A percentile compares a stretch with the other conserved stretches of the same genome.
These are phyloP conservation scores for Trypanosoma caninum DNA, from an alignment of 208 protist genomes.

Conservation along the genomic window DNA sequence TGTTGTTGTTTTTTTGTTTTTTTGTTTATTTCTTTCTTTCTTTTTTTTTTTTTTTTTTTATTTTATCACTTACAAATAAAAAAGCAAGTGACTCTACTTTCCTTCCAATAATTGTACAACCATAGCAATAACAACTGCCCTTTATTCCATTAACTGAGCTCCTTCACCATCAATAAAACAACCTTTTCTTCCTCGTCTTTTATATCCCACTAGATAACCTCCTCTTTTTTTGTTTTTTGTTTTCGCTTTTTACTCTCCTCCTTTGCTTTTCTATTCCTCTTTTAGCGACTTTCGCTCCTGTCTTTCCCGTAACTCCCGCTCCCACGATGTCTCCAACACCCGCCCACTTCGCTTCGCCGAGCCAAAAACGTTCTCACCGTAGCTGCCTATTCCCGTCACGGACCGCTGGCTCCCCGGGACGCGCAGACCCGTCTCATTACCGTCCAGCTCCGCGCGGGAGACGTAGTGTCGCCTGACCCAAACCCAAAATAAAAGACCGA, in stretches of 20 bases:
- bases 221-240: neutral
- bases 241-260: conserved; percentile 22
- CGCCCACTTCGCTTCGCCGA: conserved; percentile 60
- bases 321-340: conserved; percentile 64
- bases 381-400: conserved; percentile 53
- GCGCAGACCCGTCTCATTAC: conserved; percentile 21
- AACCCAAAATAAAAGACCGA: conserved; percentile 73
- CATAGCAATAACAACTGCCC: too few relatives aligned
- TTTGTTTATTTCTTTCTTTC: too few relatives aligned
- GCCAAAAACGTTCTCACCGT: conserved; percentile 65
- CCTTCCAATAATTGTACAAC: too few relatives aligned
- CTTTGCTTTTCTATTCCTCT: neutral
- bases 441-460: conserved; percentile 35
- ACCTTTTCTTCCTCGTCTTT: too few relatives aligned
- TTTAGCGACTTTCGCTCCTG: conserved; percentile 27
- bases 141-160: too few relatives aligned
- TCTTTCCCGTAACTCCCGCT: conserved; percentile 68
- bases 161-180: too few relatives aligned
- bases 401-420: conserved; percentile 17
- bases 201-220: too few relatives aligned
- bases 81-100: too few relatives aligned
- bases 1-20: too few relatives aligned
- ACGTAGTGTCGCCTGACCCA: conserved; percentile 88
- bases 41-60: too few relatives aligned
- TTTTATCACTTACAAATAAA: too few relatives aligned